Base-by-base conservation (phyloP, 352 stramenopile genomes). In the Discostella stelligera region DNA sequence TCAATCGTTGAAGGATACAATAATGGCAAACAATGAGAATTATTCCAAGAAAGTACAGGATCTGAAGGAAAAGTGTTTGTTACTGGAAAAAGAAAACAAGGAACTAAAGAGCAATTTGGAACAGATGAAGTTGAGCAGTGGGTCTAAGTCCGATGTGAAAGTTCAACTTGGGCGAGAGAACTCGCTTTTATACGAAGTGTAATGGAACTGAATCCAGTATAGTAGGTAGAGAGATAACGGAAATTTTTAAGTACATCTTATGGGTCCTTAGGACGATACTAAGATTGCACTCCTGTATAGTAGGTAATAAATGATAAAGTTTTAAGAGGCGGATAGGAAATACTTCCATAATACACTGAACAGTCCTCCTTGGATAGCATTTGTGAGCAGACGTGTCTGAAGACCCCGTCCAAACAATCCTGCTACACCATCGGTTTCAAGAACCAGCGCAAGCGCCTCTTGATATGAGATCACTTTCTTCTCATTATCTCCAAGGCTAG, bases 341-440 rank as follows among this genome's bases (percentile, higher is more conserved):
- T 94, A 94, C 65, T 89, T 91, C 87, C 89, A 94, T 16, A 91
- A 53, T 9, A 95, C 83, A 63, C 82, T 90, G 55, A 95, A 95
- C 2, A 93, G 58, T 48, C 82, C 80, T 20, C 89, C 91, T 89
- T 97, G 94, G 56, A 96, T 87, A 13, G 87, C 88, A 82, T 97
- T 97, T 20, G 91, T 94, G 10, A 96, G 64, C 14, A 97, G 67
- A 55, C 92, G 76, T 30, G 94, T 97, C 78, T 95, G 78, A 3
- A 97, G 80, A 5, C 94, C 94, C 53, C 94, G 77, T 44, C 82
- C 94, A 81, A 93, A 86, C 10, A 97, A 77, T 18, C 91, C 94
- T 14, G 59, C 4, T 3, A 95, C 44, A 49, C 92, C 93, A 73
- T 96, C 93, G 49, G 89, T 88, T 75, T 95, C 89, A 61, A 96